Evolutionary conservation across 2,329 filamentous ascomycete genomes (phyloP), one percentile per base, ranked within the genome.

Genomic region (Capronia coronata): DNA sequence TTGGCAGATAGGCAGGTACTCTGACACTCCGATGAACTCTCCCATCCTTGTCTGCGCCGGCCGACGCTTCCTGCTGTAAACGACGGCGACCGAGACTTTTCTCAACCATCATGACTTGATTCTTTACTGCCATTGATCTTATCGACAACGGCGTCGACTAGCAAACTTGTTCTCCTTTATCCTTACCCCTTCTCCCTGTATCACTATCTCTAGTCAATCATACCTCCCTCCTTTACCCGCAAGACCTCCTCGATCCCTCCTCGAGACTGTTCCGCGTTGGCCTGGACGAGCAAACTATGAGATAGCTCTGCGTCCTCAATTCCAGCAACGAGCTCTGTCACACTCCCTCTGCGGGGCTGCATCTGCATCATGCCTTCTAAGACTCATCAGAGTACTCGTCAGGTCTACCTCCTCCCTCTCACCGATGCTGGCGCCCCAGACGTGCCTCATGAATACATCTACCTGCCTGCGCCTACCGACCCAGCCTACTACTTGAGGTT

Each of bases 401-500:
- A 87, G 69, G 82, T 96, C 57, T 94, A 96, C 72, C 74, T 94
- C 63, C 78, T 98, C 56, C 87, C 87, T 58, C 79, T 98, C 69
- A 93, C 88, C 66, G 91, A 98, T 70, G 80, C 91, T 70, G 93
- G 94, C 62, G 89, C 88, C 59, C 93, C 94, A 29, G 83, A 94
- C 67, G 82, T 98, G 42, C 78, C 86, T 21, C 87, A 89, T 62
- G 83, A 86, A 61, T 98, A 96, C 74, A 86, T 97, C 63, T 95
- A 95, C 68, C 75, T 98, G 37, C 85, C 89, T 0, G 83, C 93
- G 14, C 83, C 86, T 14, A 78, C 76, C 34, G 77, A 84, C n/a
- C 85, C 75, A 11, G 66, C 85, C 35, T 84, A 97, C 63, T 79
- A 46, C 30, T 46, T 62, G 16, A 47, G 60, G 27, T 59, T 62